These are phyloP conservation scores for Pseudogymnoascus sp. DNA, from an alignment of 2,329 filamentous ascomycete species.

Conservation along the genomic window DNA sequence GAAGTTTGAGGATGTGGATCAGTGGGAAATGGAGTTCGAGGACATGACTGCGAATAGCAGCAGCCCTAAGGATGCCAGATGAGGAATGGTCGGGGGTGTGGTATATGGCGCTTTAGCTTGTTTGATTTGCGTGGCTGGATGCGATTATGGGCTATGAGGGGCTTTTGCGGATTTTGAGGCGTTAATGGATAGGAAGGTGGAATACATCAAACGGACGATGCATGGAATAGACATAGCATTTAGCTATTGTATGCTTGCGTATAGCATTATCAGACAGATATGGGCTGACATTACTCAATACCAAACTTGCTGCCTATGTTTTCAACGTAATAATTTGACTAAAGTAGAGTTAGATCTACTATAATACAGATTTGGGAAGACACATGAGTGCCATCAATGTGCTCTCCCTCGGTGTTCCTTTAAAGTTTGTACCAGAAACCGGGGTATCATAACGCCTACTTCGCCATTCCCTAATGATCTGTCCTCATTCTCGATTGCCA, in stretches of 20 bases:
- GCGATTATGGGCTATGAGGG: not conserved
- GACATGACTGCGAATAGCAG: slow-evolving; percentile 47
- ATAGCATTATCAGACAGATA: not conserved
- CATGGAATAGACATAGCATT: not conserved
- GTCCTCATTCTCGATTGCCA: not conserved
- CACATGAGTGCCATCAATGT: not conserved
- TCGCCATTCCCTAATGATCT: slow-evolving; percentile 5
- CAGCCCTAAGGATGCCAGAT: slow-evolving; percentile 45
- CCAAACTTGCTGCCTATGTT: slow-evolving; percentile 1
- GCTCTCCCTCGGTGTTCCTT: not conserved
- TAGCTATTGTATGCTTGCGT: not conserved
- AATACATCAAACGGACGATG: not conserved
- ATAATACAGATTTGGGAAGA: slow-evolving; percentile 1
- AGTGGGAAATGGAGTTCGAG: slow-evolving; percentile 61
- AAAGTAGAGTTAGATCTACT: not conserved
- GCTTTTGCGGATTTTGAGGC: not conserved
- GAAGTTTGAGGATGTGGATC: slow-evolving; percentile 63
- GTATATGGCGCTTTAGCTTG: not conserved
- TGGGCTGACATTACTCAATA: not conserved
- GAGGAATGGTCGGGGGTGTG: slow-evolving; percentile 11
- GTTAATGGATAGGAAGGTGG: not conserved
- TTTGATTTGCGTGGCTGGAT: not conserved
- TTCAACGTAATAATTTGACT: not conserved
- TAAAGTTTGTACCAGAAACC: not conserved
- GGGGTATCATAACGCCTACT: slow-evolving; percentile 7